Percentiles rank a stretch among this genome's conserved stretches.
Evolutionary conservation across 169 alveolate species (phyloP).

Genomic region (Babesia ovis): DNA sequence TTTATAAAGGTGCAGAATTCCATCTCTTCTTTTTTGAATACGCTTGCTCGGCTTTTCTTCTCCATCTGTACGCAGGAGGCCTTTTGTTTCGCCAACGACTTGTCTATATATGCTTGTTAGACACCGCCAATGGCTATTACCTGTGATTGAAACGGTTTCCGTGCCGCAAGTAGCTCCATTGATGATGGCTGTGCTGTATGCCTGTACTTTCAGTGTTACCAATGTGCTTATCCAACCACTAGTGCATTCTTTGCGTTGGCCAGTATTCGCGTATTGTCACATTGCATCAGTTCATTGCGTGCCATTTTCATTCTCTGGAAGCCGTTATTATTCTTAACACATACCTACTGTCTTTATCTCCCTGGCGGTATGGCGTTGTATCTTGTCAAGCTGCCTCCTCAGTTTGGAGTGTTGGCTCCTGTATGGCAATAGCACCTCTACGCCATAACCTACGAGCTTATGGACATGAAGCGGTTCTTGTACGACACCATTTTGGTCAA

Average conservation of each 20-base stretch:
- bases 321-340: not conserved
- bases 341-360: conserved; percentile 43
- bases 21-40: conserved; percentile 42
- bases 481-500: conserved; percentile 20
- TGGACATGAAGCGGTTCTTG: conserved; percentile 37
- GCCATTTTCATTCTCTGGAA: conserved; percentile 44
- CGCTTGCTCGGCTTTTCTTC: conserved; percentile 5
- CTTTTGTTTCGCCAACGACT: conserved; percentile 33
- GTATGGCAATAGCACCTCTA: not conserved
- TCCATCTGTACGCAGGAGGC: conserved; percentile 23
- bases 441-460: conserved; percentile 32
- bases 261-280: conserved; percentile 29
- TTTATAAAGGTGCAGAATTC: conserved; percentile 43
- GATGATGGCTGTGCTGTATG: conserved; percentile 39
- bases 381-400: conserved; percentile 25
- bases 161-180: conserved; percentile 32
- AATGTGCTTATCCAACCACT: conserved; percentile 8
- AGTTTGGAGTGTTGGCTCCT: conserved; percentile 55
- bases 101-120: conserved; percentile 6
- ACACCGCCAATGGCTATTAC: not conserved
- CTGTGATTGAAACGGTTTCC: conserved; percentile 34
- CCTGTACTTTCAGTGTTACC: conserved; percentile 4
- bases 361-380: conserved; percentile 32
- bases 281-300: conserved; percentile 12
- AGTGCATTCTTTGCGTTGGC: conserved; percentile 40